A percentile compares a stretch with the other conserved stretches of the same genome.
These are phyloP conservation scores for Mycena leptocephala DNA, from an alignment of 768 basidiomycete species.

Conservation along the genomic window DNA sequence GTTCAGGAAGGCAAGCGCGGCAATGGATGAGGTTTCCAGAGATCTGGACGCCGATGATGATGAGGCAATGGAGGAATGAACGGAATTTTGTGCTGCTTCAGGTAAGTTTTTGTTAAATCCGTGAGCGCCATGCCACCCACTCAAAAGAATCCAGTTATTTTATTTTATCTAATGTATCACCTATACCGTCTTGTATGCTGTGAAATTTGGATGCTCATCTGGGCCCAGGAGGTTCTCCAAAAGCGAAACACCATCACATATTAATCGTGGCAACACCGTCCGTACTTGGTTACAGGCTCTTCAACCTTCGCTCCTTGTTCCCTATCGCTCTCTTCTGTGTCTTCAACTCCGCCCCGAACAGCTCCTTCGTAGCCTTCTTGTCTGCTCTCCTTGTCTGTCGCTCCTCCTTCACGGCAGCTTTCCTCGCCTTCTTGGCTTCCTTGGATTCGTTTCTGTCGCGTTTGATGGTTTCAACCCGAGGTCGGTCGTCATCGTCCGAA, in stretches of 20 bases:
- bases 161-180: not conserved
- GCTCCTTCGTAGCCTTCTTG: constrained; percentile 78
- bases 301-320: constrained; percentile 61
- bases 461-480: constrained; percentile 66
- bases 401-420: constrained; percentile 78
- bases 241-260: not conserved
- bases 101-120: not conserved
- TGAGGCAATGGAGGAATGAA: constrained; percentile 28
- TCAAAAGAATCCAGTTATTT: not conserved
- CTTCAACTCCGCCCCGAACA: constrained; percentile 76
- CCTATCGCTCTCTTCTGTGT: constrained; percentile 70
- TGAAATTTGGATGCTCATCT: too few relatives aligned
- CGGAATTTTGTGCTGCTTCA: not conserved
- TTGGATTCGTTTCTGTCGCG: constrained; percentile 84
- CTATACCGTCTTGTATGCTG: not conserved
- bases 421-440: constrained; percentile 82
- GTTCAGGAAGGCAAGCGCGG: constrained; percentile 32
- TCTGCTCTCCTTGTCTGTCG: constrained; percentile 75
- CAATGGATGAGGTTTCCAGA: constrained; percentile 38
- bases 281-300: constrained; percentile 68
- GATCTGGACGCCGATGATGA: constrained; percentile 10
- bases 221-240: too few relatives aligned
- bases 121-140: not conserved
- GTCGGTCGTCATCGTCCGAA: constrained; percentile 27
- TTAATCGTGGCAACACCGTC: too few relatives aligned